Evolutionary conservation across 164 flowering plant species (phyloP).

Genomic region (Nelumbo lutea): DNA sequence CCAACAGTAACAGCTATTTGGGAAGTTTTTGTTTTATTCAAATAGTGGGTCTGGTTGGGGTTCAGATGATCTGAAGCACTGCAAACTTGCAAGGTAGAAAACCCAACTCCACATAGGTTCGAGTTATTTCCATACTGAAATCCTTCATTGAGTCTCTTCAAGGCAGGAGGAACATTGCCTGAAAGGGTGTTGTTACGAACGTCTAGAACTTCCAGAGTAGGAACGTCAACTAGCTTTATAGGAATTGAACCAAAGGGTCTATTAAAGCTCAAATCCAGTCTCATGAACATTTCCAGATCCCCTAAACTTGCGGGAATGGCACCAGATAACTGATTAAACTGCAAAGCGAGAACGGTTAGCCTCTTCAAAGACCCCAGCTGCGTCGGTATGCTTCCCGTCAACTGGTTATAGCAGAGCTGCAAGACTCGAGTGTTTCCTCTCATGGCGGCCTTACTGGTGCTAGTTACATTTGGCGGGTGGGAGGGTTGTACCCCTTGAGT

Average conservation of each 20-base stretch:
- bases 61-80: conserved; percentile 17
- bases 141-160: no score
- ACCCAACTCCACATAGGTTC: no score
- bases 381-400: conserved; percentile 74
- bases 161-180: conserved; percentile 70
- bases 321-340: no score
- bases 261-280: conserved; percentile 90
- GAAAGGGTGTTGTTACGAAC: conserved; percentile 77
- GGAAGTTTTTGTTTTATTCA: conserved; percentile 25
- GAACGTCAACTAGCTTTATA: conserved; percentile 45
- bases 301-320: no score
- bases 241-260: no score
- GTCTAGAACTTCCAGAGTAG: conserved; percentile 59
- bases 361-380: conserved; percentile 68
- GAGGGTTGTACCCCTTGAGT: no score
- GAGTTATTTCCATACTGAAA: no score
- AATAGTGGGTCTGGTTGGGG: conserved; percentile 29
- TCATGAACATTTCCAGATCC: conserved; percentile 40
- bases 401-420: conserved; percentile 81
- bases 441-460: no score
- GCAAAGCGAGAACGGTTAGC: conserved; percentile 67
- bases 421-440: no score
- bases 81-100: conserved; percentile 44
- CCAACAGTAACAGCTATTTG: conserved; percentile 40
- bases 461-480: no score